Conservation (phyloP, 2,329 filamentous ascomycete genomes). For the Myotisia sp. region DNA sequence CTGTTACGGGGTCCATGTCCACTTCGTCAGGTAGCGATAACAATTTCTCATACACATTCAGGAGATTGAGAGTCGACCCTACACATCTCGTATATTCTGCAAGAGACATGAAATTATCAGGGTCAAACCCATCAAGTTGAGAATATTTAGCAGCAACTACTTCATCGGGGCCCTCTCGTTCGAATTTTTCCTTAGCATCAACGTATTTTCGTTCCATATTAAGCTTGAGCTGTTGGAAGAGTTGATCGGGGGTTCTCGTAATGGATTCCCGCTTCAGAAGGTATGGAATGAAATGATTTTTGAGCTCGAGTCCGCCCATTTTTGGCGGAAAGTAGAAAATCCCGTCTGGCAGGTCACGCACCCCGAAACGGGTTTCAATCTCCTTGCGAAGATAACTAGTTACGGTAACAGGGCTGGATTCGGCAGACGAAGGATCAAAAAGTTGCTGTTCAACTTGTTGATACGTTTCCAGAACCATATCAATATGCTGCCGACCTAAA, state of each 20-base stretch:
- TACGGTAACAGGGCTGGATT: slow-evolving; percentile 24
- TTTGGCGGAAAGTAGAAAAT: slow-evolving; percentile 41
- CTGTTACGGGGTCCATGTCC: slow-evolving; percentile 17
- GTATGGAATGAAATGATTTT: slow-evolving; percentile 37
- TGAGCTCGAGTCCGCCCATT: slow-evolving; percentile 37
- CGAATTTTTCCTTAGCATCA: slow-evolving; percentile 22
- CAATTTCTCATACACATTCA: slow-evolving; percentile 23
- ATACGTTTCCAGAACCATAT: slow-evolving; percentile 40
- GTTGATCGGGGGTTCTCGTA: slow-evolving; percentile 22
- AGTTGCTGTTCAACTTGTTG: slow-evolving; percentile 38
- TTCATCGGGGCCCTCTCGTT: slow-evolving; percentile 16
- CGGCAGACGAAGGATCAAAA: slow-evolving; percentile 32
- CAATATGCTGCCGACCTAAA: slow-evolving; percentile 42
- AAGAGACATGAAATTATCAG: slow-evolving; percentile 22
- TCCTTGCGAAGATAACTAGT: slow-evolving; percentile 42
- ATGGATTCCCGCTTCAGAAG: slow-evolving; percentile 34
- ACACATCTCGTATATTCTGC: slow-evolving; percentile 27
- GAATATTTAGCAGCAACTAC: slow-evolving; percentile 3
- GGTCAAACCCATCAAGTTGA: slow-evolving; percentile 1
- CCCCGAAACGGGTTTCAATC: slow-evolving; percentile 40
- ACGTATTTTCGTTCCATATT: slow-evolving; percentile 43
- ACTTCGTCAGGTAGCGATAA: slow-evolving; percentile 21
- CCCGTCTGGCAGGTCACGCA: slow-evolving; percentile 35
- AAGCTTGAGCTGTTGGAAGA: slow-evolving; percentile 21
- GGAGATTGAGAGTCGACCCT: slow-evolving; percentile 20